These are phyloP conservation scores for Botrytis hyacinthi DNA, from an alignment of 2,329 filamentous ascomycete species.

Conservation along the genomic window DNA sequence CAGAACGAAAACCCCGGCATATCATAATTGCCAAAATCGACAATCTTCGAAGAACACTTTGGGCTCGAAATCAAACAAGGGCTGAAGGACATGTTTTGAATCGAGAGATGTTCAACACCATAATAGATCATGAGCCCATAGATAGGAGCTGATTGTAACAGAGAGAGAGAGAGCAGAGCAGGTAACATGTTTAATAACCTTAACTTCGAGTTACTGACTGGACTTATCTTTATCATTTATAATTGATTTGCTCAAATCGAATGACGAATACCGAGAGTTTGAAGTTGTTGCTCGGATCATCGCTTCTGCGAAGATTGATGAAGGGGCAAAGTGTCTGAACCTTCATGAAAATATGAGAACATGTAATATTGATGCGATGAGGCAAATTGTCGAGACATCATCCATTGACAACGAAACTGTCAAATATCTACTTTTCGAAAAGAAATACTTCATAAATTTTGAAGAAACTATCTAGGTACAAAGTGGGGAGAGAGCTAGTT, in stretches of 20 bases:
- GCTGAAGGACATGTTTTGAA: background rate
- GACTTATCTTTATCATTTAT: background rate
- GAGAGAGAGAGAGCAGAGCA: background rate
- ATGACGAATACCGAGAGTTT: background rate
- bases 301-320: constrained; percentile 10
- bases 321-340: background rate
- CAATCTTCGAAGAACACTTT: background rate
- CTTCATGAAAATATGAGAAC: background rate
- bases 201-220: background rate
- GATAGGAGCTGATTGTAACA: background rate
- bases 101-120: background rate
- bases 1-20: background rate
- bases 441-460: background rate
- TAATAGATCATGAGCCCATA: background rate
- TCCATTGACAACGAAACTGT: background rate
- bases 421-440: background rate
- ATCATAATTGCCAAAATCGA: background rate
- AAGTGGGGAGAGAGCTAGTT: background rate
- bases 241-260: background rate
- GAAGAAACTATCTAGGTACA: background rate
- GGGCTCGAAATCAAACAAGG: background rate
- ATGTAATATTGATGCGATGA: background rate
- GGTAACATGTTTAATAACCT: background rate
- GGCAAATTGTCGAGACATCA: background rate
- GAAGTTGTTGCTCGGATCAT: background rate